Conservation (phyloP, 306 rosid genomes). For the Canavalia ensiformis region DNA sequence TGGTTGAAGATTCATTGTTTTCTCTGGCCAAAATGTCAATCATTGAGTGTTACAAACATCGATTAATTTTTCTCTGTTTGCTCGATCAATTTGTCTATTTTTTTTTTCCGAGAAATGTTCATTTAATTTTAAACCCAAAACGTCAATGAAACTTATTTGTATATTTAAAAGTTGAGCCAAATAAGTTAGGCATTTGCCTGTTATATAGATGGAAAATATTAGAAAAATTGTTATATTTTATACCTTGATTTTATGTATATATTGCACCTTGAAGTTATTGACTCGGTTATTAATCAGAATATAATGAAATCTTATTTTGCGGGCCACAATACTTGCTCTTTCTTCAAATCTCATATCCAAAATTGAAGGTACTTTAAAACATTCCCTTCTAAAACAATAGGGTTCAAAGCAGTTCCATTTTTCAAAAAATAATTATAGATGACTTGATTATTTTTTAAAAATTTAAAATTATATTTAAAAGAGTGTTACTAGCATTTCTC, state of each 20-base stretch:
- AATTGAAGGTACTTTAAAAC: constrained; percentile 1
- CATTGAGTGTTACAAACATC: background rate
- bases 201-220: background rate
- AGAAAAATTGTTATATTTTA: background rate
- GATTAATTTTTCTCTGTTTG: background rate
- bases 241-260: background rate
- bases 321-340: background rate
- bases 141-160: background rate
- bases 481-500: too few species aligned
- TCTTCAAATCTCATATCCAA: background rate
- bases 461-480: too few species aligned
- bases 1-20: background rate
- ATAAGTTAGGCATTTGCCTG: background rate
- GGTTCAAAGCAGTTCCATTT: constrained; percentile 10
- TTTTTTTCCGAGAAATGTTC: background rate
- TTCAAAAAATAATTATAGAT: background rate
- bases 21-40: background rate
- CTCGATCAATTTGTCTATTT: background rate
- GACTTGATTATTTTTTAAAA: too few species aligned
- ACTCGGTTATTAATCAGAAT: background rate
- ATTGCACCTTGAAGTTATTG: background rate
- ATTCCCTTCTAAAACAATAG: background rate
- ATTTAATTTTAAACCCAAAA: background rate
- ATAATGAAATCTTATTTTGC: background rate
- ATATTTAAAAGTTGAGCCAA: background rate